These are phyloP conservation scores for Salvia rosmarinus DNA, from an alignment of 257 asterid genomes.

Conservation along the genomic window DNA sequence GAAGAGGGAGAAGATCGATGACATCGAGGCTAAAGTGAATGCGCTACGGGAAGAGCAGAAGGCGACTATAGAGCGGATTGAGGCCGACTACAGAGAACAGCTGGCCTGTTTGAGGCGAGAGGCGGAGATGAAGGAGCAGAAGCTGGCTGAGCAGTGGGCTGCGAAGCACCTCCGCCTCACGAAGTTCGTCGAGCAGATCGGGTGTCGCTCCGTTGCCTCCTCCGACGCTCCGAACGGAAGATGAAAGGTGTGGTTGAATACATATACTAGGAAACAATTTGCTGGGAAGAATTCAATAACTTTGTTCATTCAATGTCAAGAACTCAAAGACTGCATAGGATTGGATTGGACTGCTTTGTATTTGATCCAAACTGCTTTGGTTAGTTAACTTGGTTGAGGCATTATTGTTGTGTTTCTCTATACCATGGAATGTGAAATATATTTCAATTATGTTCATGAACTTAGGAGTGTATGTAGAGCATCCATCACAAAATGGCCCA, in stretches of 20 bases:
- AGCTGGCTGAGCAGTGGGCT: conserved; percentile 90
- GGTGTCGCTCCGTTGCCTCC: conserved; percentile 43
- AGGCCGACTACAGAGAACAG: conserved; percentile 79
- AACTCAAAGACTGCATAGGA: too few species aligned
- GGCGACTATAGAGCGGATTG: conserved; percentile 65
- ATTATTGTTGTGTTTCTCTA: too few species aligned
- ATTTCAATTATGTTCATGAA: too few species aligned
- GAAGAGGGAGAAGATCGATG: conserved; percentile 80
- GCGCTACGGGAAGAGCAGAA: conserved; percentile 79
- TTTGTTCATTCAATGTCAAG: too few species aligned
- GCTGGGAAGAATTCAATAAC: conserved; percentile 25
- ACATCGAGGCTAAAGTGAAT: conserved; percentile 71
- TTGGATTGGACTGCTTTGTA: too few species aligned
- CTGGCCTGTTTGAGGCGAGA: conserved; percentile 78
- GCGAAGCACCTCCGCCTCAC: conserved; percentile 68
- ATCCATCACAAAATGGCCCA: too few species aligned
- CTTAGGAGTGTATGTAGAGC: too few species aligned
- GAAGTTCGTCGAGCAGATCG: conserved; percentile 75
- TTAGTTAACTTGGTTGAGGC: too few species aligned
- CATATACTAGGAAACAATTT: conserved; percentile 1
- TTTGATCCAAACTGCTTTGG: too few species aligned
- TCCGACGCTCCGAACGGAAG: conserved; percentile 47
- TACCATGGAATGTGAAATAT: too few species aligned
- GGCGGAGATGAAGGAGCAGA: conserved; percentile 88
- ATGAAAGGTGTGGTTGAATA: neutral